Base-by-base conservation (phyloP, 345 rosid species). In the Clausena lansium region DNA sequence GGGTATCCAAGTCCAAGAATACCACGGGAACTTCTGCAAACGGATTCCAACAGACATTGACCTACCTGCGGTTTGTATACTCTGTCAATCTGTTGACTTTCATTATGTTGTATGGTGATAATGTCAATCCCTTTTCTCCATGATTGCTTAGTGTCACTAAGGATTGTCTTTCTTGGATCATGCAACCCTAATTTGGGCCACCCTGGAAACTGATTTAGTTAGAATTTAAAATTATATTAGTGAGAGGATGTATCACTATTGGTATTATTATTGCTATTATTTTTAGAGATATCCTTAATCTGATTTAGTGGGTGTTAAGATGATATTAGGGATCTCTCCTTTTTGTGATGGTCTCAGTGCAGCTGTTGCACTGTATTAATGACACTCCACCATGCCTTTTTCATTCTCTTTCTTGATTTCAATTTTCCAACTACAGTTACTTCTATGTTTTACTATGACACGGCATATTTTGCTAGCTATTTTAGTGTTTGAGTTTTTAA, bases 1-100 rank as follows among this genome's bases (percentile, higher is more conserved):
- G 98, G 99, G 99, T 68, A 91, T 96, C 85, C 97, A 96, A 96
- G 97, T 96, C 81, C 94, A 92, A 78, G 97, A 96, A 41, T 94
- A 96, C 84, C 81, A 88, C 71, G 98, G 99, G 73, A 96, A 93
- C 89, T 96, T 96, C 83, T 94, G 99, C 82, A 96, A 87, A 81
- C 97, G 95, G 80, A 93, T 96, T 82, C 99, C 99, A 33, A 94
- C 98, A 4, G 98, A 96, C 84, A 88, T 92, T 67, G 99, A 96
- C 86, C 85, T 94, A 45, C 92, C 99, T 65, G 97, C 89, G 94
- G 99, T 94, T 78, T 77, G 98, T 88, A 79, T 70, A 71, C 73
- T 66, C 76, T 80, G 66, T 52, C 30, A 6, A 52, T 22, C 61
- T 22, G 15, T 75, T 54, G 20, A 14, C 55, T 71, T 61, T 64